phyloP scores from a whole-genome alignment of 208 protist genomes.

The Acanthamoeba royreba region DNA sequence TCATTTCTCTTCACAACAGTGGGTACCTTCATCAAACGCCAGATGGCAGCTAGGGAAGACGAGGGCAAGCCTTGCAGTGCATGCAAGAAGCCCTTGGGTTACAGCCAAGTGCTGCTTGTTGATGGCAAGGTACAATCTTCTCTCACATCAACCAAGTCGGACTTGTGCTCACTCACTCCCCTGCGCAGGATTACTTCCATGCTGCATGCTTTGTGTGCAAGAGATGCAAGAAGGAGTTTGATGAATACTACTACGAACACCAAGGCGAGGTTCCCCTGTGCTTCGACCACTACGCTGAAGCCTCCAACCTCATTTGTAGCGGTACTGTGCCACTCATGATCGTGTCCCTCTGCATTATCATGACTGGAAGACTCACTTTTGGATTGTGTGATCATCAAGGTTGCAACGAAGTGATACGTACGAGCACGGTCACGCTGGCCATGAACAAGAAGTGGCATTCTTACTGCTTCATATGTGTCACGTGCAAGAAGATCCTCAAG shows the following conservation, averaged over 20 bases:
- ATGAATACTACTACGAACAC: slow-evolving; percentile 10
- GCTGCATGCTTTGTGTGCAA: slow-evolving; percentile 17
- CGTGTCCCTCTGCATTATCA: no score
- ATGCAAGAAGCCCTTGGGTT: not conserved
- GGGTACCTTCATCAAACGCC: not conserved
- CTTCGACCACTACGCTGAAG: not conserved
- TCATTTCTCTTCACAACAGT: no score
- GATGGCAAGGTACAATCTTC: not conserved
- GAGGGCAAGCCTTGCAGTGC: not conserved
- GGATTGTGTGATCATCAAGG: no score
- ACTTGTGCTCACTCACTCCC: not conserved
- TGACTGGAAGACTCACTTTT: no score
- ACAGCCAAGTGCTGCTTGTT: not conserved
- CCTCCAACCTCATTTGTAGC: not conserved
- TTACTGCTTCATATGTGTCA: not conserved
- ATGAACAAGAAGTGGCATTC: slow-evolving; percentile 38
- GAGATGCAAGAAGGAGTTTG: not conserved
- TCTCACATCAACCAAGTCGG: not conserved
- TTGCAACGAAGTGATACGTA: not conserved
- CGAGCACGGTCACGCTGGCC: not conserved
- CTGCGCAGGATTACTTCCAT: not conserved
- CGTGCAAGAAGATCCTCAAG: not conserved
- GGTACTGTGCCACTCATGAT: not conserved
- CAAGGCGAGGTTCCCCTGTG: not conserved
- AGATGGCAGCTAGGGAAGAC: not conserved